phyloP scores from a whole-genome alignment of 179 eudicot genomes.

The Spergularia azorica region DNA sequence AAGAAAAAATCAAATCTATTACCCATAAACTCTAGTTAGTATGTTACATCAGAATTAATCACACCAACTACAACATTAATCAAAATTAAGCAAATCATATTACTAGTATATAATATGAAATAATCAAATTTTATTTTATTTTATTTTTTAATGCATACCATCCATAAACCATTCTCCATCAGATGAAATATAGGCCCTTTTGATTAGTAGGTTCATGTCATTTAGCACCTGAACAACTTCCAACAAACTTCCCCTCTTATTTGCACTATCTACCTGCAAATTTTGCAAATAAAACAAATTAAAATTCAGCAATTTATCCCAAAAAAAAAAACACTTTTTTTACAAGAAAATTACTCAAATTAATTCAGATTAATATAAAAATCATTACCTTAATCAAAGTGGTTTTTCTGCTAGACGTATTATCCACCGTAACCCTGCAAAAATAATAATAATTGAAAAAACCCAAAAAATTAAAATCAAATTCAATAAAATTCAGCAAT shows the following conservation, averaged over 20 bases:
- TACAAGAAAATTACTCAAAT: background rate
- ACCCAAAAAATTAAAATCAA: background rate
- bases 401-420: conserved; percentile 55
- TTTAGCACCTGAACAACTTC: conserved; percentile 86
- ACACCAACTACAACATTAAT: background rate
- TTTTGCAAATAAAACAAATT: background rate
- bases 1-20: background rate
- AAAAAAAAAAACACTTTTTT: background rate
- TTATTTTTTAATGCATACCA: conserved; percentile 37
- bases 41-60: conserved; percentile 19
- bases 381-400: conserved; percentile 75
- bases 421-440: conserved; percentile 84
- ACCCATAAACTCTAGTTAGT: conserved; percentile 1
- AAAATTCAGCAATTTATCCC: background rate
- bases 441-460: conserved; percentile 3
- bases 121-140: no score
- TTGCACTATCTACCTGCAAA: conserved; percentile 81
- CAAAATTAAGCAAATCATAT: background rate
- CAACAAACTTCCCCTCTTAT: conserved; percentile 79
- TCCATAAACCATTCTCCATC: conserved; percentile 98
- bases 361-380: background rate
- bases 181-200: conserved; percentile 79
- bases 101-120: background rate
- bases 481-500: background rate
- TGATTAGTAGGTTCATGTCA: conserved; percentile 69